Base-by-base conservation (phyloP, 176 grass and related monocot genomes). In the Pharus latifolius region DNA sequence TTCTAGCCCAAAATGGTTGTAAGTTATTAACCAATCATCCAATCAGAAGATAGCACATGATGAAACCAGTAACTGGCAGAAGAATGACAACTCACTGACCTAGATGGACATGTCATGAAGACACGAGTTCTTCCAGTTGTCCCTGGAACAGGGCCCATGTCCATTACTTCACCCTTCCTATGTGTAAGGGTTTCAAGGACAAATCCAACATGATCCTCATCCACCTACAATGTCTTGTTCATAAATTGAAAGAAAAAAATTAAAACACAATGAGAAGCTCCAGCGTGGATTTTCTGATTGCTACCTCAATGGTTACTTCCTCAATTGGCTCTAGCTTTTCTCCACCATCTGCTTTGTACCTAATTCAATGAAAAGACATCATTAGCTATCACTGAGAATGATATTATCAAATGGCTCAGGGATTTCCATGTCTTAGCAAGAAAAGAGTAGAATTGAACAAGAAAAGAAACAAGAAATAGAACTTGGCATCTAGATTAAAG, bases 231-330 rank as follows among this genome's bases (percentile, higher is more conserved):
- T 52, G 75, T 72, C 30, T 35, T 40, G 84, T 31, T 66, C 44
- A 74, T 71, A 13, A 31, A 74, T 60, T 62, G 4, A 74, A 51
- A 63, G 45, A 60, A 30, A 30, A 40, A 27, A 25, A 78, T 75
- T n/a, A 54, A 37, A 85, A 35, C 43, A 71, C 30, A 67, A 34
- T 40, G 49, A 49, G 20, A 22, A 29, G 69, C 20, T 68, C 22
- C 60, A 63, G 57, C 40, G 65, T 64, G 46, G 29, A 6, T 72
- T 76, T 62, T 75, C 42, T 72, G 42, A 70, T 83, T 62, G 18
- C 32, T 74, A 98, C 95, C 95, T 98, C 95, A 28, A 98, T 84
- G 78, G 95, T 98, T 28, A 98, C 95, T 98, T 98, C 95, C 86
- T 98, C 95, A 62, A 98, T 94, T 54, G 95, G 95, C 52, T 98